These are phyloP conservation scores for Mycena polygramma DNA, from an alignment of 768 basidiomycete species.

Conservation along the genomic window DNA sequence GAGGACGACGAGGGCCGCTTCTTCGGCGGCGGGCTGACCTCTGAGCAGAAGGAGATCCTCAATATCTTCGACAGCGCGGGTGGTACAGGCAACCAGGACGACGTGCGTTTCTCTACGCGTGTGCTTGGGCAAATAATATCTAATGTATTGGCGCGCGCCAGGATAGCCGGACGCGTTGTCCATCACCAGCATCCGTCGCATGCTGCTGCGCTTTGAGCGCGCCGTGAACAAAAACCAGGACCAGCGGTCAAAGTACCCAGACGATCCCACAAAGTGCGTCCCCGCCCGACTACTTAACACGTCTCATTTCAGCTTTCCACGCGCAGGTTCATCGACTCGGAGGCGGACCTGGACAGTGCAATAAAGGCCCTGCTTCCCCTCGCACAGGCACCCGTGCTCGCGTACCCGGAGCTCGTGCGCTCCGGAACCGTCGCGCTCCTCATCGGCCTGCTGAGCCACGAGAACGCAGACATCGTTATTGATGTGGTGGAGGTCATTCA, in stretches of 20 bases:
- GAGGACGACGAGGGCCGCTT: constrained; percentile 95
- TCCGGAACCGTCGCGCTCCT: constrained; percentile 79
- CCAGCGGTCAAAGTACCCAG: constrained; percentile 93
- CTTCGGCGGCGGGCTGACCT: constrained; percentile 93
- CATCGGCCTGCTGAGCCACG: constrained; percentile 91
- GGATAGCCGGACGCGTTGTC: constrained; percentile 75
- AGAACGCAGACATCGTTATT: constrained; percentile 97
- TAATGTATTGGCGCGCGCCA: constrained; percentile 40
- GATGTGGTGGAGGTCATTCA: constrained; percentile 93
- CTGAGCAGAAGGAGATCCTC: constrained; percentile 94
- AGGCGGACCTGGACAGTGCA: constrained; percentile 91
- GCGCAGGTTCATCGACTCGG: constrained; percentile 96
- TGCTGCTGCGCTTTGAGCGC: constrained; percentile 86
- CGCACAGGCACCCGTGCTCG: constrained; percentile 83
- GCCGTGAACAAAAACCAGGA: constrained; percentile 96
- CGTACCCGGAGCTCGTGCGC: constrained; percentile 91
- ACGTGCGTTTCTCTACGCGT: constrained; percentile 61
- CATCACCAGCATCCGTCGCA: constrained; percentile 76
- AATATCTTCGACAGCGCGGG: constrained; percentile 91
- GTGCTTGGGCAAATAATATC: constrained; percentile 18
- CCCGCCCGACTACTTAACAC: not conserved
- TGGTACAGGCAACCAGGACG: constrained; percentile 71
- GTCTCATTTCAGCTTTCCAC: constrained; percentile 15
- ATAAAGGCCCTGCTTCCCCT: constrained; percentile 91
- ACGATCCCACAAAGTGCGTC: constrained; percentile 88